Base-by-base conservation (phyloP, 352 stramenopile species). In the Blastocystis sp. region DNA sequence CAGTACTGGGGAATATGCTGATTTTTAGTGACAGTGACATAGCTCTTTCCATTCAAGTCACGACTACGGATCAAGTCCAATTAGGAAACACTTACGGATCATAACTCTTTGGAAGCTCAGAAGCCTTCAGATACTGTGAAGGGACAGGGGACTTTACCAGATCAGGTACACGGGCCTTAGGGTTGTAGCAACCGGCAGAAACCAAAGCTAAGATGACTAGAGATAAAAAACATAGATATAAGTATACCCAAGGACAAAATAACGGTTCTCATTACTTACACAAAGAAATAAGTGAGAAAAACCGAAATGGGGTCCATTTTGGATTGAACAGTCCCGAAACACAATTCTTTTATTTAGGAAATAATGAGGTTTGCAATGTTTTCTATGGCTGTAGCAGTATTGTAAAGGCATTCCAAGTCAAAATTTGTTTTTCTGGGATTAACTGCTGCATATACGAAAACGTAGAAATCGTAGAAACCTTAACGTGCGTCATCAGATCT, bases 11-110 rank as follows among this genome's bases (percentile, higher is more conserved):
- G 96, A 79, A 98, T 97, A 91, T 99, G 97, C 91, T 99, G 97
- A 92, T 99, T 99, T 90, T 98, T 96, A 90, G 96, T 95, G 92
- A 96, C 97, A n/a, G 96, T 98, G 17, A 98, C 92, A 90, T 95
- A 98, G 91, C 94, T 96, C 89, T 92, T 94, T 59, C 96, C 96
- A 87, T 97, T 92, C 0, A 98, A 91, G 90, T 98, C 94, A 62
- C 95, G 93, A 64, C 78, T 89, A 78, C 0, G 27, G n/a, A n/a
- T n/a, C n/a, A n/a, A n/a, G n/a, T n/a, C n/a, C n/a, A n/a, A 5
- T 17, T 22, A 13, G 37, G 4, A 15, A 68, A 17, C 15, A n/a
- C 51, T 27, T 40, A 84, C 73, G 73, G 73, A 84, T 84, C 73
- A 42, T 84, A 84, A 56, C 22, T 68, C 73, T 64, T 84, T 0